Percentiles rank a stretch among this genome's conserved stretches.
Evolutionary conservation across 1,139 yeast species (phyloP).

Genomic region (Kodamaea fungicola): DNA sequence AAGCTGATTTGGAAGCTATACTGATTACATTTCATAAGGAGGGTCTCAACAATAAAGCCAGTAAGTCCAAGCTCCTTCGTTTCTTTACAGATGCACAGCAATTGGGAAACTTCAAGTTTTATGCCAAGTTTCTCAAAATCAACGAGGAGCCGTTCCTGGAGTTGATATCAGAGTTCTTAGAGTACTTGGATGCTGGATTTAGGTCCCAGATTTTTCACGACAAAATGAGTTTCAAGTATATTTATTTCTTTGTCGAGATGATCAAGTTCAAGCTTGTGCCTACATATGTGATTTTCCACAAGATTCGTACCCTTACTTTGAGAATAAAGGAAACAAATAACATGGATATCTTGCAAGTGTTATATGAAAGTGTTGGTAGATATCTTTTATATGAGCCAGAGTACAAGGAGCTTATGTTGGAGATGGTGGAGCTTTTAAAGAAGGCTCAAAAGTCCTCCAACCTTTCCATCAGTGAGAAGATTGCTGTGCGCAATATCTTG

Average conservation of each 20-base stretch:
- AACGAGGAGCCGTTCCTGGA: conserved; percentile 49
- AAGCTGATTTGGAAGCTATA: conserved; percentile 54
- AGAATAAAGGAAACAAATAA: conserved; percentile 53
- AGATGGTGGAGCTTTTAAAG: conserved; percentile 58
- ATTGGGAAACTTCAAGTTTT: conserved; percentile 43
- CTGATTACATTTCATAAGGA: conserved; percentile 52
- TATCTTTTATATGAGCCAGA: conserved; percentile 62
- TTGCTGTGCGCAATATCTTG: conserved; percentile 60
- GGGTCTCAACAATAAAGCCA: conserved; percentile 67
- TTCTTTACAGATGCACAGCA: conserved; percentile 52
- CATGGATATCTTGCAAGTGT: conserved; percentile 59
- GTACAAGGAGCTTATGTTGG: conserved; percentile 56
- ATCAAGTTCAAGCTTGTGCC: conserved; percentile 79
- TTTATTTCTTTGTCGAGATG: conserved; percentile 69
- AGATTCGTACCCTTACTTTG: conserved; percentile 54
- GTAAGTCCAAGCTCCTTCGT: conserved; percentile 57
- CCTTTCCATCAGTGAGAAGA: conserved; percentile 53
- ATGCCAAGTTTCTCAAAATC: conserved; percentile 67
- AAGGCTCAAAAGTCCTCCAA: conserved; percentile 44
- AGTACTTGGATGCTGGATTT: conserved; percentile 56
- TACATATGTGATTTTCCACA: conserved; percentile 66
- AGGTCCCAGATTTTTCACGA: conserved; percentile 56
- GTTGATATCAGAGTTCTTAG: conserved; percentile 53
- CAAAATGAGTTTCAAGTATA: conserved; percentile 50
- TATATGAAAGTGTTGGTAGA: conserved; percentile 69